phyloP scores from a whole-genome alignment of 1,284 basidiomycete genomes.

The Sutorius eximius region DNA sequence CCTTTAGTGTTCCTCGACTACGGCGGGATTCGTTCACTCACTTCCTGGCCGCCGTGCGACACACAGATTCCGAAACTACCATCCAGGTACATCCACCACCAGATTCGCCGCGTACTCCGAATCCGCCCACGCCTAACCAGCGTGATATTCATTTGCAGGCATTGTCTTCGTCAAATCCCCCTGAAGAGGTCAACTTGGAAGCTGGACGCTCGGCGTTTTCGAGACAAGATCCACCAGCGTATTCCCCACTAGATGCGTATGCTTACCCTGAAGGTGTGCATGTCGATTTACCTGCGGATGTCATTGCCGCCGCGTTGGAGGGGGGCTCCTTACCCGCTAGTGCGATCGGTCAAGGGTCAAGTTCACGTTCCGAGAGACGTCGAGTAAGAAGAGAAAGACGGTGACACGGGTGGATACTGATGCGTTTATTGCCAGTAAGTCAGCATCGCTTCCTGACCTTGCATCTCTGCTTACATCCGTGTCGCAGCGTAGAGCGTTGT shows the following conservation, averaged over 20 bases:
- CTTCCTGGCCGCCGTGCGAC: slow-evolving; percentile 53
- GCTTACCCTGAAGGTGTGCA: slow-evolving; percentile 79
- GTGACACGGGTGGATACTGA: slow-evolving; percentile 28
- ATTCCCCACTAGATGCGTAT: slow-evolving; percentile 78
- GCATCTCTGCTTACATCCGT: slow-evolving; percentile 9
- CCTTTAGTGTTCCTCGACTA: slow-evolving; percentile 70
- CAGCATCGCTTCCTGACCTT: slow-evolving; percentile 3
- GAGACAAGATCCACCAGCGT: slow-evolving; percentile 72
- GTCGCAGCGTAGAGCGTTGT: slow-evolving; percentile 25
- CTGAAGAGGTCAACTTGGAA: slow-evolving; percentile 25
- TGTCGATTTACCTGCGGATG: slow-evolving; percentile 78
- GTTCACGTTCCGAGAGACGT: slow-evolving; percentile 54
- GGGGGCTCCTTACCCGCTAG: slow-evolving; percentile 58
- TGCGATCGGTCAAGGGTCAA: slow-evolving; percentile 50
- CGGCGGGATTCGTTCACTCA: slow-evolving; percentile 59
- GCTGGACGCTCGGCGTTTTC: slow-evolving; percentile 31
- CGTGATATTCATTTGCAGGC: slow-evolving; percentile 78
- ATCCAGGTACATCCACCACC: slow-evolving; percentile 73
- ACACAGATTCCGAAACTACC: slow-evolving; percentile 60
- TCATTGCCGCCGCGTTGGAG: slow-evolving; percentile 78
- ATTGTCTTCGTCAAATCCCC: slow-evolving; percentile 40
- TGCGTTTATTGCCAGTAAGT: slow-evolving; percentile 11
- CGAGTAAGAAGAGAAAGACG: slow-evolving; percentile 55
- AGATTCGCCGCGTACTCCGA: slow-evolving; percentile 69
- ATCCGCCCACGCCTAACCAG: slow-evolving; percentile 75